Conservation (phyloP, 202 grass and related monocot genomes). For the Saccharum hybrid region DNA sequence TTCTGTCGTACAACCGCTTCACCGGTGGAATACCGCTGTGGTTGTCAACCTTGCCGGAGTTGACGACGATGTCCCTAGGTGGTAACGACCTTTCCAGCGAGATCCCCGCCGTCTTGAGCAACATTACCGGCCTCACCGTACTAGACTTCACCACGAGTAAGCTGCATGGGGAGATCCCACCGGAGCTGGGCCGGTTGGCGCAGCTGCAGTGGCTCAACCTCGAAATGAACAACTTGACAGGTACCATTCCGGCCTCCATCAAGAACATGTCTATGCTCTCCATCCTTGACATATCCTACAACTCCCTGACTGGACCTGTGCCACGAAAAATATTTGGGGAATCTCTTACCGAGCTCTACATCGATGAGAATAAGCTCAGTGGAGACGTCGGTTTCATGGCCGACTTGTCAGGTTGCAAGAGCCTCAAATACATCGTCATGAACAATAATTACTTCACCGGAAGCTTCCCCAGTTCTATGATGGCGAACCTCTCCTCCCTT, state of each 20-base stretch:
- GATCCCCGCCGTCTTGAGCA: slow-evolving; percentile 38
- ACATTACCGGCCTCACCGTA: slow-evolving; percentile 37
- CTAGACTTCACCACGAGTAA: slow-evolving; percentile 47
- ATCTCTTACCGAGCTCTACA: slow-evolving; percentile 42
- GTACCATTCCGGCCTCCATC: slow-evolving; percentile 45
- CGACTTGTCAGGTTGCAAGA: slow-evolving; percentile 50
- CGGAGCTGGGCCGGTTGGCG: slow-evolving; percentile 37
- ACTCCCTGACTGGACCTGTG: slow-evolving; percentile 41
- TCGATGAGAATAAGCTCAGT: slow-evolving; percentile 35
- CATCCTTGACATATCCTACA: slow-evolving; percentile 28
- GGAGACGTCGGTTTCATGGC: slow-evolving; percentile 43
- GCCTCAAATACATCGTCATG: slow-evolving; percentile 42
- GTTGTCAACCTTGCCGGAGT: slow-evolving; percentile 8
- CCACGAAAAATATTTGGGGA: slow-evolving; percentile 39
- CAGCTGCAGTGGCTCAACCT: slow-evolving; percentile 41
- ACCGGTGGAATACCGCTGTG: slow-evolving; percentile 48
- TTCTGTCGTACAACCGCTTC: slow-evolving; percentile 48
- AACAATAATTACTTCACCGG: slow-evolving; percentile 44
- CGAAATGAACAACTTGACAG: slow-evolving; percentile 41
- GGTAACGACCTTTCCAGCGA: slow-evolving; percentile 47
- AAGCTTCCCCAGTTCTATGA: slow-evolving; percentile 42
- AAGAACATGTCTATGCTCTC: slow-evolving; percentile 49
- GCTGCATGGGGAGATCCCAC: slow-evolving; percentile 42
- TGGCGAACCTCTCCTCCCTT: slow-evolving; percentile 50
- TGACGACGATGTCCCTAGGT: slow-evolving; percentile 34